Evolutionary conservation across 441 rosid species (phyloP).

Genomic region (Daphne laureola): DNA sequence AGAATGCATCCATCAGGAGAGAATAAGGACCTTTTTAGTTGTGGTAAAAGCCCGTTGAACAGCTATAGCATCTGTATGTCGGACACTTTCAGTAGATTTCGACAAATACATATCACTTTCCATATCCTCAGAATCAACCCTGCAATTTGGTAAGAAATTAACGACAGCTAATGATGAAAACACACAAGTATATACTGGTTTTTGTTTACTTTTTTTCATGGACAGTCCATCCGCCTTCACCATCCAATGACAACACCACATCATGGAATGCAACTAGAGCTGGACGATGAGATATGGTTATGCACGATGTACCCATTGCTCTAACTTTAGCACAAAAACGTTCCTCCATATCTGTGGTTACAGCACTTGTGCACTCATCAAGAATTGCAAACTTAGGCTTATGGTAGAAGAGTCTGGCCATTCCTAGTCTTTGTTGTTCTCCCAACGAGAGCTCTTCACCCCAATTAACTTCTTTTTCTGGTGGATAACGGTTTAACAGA

Average conservation of each 20-base stretch:
- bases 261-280: slow-evolving; percentile 98
- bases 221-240: slow-evolving; percentile 97
- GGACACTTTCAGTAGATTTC: slow-evolving; percentile 48
- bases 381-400: slow-evolving; percentile 99
- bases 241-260: slow-evolving; percentile 91
- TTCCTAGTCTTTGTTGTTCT: slow-evolving; percentile 98
- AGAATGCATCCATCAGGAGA: slow-evolving; percentile 5
- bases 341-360: slow-evolving; percentile 99
- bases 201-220: slow-evolving; percentile 65
- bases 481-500: slow-evolving; percentile 88
- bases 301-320: slow-evolving; percentile 99
- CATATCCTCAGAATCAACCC: slow-evolving; percentile 47
- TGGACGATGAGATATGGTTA: slow-evolving; percentile 99
- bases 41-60: slow-evolving; percentile 89
- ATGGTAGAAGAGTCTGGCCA: slow-evolving; percentile 98
- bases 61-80: slow-evolving; percentile 79
- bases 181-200: slow-evolving; percentile 10
- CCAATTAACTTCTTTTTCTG: slow-evolving; percentile 91
- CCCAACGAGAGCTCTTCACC: slow-evolving; percentile 98
- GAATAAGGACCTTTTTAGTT: slow-evolving; percentile 44
- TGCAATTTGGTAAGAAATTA: slow-evolving; percentile 27
- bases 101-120: slow-evolving; percentile 34
- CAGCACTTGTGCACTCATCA: slow-evolving; percentile 99
- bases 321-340: slow-evolving; percentile 92
- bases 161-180: slow-evolving; percentile 4